Evolutionary conservation across 768 basidiomycete genomes (phyloP), one percentile per base, ranked within the genome.

Genomic region (Lactifluus echinatus): DNA sequence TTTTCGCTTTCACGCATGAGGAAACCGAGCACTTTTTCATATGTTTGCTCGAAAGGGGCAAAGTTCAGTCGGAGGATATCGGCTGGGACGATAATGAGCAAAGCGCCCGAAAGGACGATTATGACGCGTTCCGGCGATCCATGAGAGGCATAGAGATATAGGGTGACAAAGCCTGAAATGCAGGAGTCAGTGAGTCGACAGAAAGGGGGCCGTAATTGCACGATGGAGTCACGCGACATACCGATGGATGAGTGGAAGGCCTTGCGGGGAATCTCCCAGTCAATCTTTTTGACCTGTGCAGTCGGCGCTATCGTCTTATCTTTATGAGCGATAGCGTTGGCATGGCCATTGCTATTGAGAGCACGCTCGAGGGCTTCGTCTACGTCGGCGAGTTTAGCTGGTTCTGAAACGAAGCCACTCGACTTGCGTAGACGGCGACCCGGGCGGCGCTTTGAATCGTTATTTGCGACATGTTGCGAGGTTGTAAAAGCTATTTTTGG

Each of bases 181-280:
- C 24, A 55, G 50, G 4, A 23, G 8, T 39, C 23, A 21, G 47
- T 60, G 49, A 65, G 50, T 45, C 42, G 43, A 24, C 4, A 14
- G 50, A 28, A 33, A 37, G 53, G 46, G 47, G 50, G 48, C 40
- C 14, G 43, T 12, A n/a, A 24, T 19, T 28, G 40, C 36, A 49
- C 34, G 59, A 44, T 19, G 17, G 37, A 36, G 49, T 55, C 55
- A 62, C 62, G 31, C 59, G 51, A 76, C 84, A 29, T 39, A 90
- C 92, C 93, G 59, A 95, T 95, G 3, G 87, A 89, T 12, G 88
- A 87, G 70, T 96, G 93, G 43, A 96, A 69, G 10, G 81, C 71
- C 70, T 96, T 96, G 62, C 93, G 74, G 0, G 93, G 93, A 49
- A 96, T 84, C 71, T 96, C 93, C 84, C 87, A 93, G 71, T 93